Percentiles rank a stretch among this genome's conserved stretches.
These are phyloP conservation scores for Backusella morwellensis DNA, from an alignment of 192 early-diverging fungal species.

Conservation along the genomic window DNA sequence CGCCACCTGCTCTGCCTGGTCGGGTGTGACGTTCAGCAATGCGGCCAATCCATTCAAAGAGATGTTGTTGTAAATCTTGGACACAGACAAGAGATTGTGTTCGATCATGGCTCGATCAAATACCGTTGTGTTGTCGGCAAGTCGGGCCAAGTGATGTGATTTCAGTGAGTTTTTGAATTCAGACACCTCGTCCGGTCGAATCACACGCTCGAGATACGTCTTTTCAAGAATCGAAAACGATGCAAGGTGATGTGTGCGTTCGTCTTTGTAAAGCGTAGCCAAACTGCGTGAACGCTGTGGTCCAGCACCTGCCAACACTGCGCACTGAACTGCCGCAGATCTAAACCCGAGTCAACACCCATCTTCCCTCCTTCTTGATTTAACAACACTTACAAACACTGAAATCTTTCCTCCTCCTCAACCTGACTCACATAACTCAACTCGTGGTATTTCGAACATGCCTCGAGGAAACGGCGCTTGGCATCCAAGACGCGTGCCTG, in stretches of 20 bases:
- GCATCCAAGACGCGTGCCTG: conserved; percentile 85
- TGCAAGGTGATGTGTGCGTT: conserved; percentile 77
- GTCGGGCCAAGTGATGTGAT: conserved; percentile 72
- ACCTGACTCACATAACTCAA: conserved; percentile 71
- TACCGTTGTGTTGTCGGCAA: conserved; percentile 77
- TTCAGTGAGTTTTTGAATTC: conserved; percentile 73
- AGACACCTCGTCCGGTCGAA: conserved; percentile 74
- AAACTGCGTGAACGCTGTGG: conserved; percentile 85
- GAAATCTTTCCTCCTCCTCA: conserved; percentile 57
- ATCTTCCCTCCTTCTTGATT: no score
- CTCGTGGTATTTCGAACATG: conserved; percentile 81
- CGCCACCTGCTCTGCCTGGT: conserved; percentile 84
- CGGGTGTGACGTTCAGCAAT: conserved; percentile 70
- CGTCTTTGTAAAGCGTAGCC: conserved; percentile 89
- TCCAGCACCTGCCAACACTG: conserved; percentile 88
- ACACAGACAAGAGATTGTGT: conserved; percentile 88
- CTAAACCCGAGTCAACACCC: conserved; percentile 29
- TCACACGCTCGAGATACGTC: conserved; percentile 90
- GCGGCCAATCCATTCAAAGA: conserved; percentile 82
- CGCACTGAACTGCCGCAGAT: conserved; percentile 82
- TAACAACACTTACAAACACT: conserved; percentile 41
- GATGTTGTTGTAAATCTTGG: conserved; percentile 92
- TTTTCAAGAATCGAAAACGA: conserved; percentile 84
- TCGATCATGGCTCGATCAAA: conserved; percentile 92
- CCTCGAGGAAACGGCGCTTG: conserved; percentile 84